Base-by-base conservation (phyloP, 345 rosid species). In the Mercurialis annua region DNA sequence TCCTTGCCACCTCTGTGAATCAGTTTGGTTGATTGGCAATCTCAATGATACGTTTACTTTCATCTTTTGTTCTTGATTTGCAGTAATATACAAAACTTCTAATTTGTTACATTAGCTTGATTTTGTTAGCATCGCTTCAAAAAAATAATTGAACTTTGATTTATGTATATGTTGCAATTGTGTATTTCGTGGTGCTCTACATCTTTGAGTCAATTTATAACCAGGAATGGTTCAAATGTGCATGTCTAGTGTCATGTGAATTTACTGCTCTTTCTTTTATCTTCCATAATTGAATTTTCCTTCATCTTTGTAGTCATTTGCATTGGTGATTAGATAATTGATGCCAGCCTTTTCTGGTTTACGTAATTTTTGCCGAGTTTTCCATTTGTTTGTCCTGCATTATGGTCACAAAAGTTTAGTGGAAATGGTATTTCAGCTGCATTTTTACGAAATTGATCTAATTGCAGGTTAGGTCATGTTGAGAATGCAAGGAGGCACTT, bases 391-490 rank as follows among this genome's bases (percentile, higher is more conserved):
- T 66, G 34, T 36, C 23, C 50, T 20, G 47, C 23, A 43, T 9
- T 55, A 44, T 53, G 71, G 38, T 60, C 48, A 31, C 40, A 51
- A 56, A 21, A 27, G 49, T 27, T 65, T 46, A 21, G 33, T 49
- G 34, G 21, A 18, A 16, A 0, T 51, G 18, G 43, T 44, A 5
- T 55, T 53, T 55, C 64, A 54, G 57, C 64, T 57, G 34, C 27
- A 10, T 26, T 29, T 42, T 65, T 55, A 8, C 71, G 72, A 60
- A 68, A 48, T 68, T 73, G 54, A 62, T 52, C 60, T 66, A 50
- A 58, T 77, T 74, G 67, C 96, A 95, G 99, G 84, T 74, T 95
- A 77, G 99, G 99, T 48, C 96, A 81, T 66, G 83, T 95, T 49
- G 96, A 88, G 58, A 85, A 76, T 70, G 90, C 98, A 7, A 68